Conservation (phyloP, 148 eudicot genomes). For the Drosera capensis region DNA sequence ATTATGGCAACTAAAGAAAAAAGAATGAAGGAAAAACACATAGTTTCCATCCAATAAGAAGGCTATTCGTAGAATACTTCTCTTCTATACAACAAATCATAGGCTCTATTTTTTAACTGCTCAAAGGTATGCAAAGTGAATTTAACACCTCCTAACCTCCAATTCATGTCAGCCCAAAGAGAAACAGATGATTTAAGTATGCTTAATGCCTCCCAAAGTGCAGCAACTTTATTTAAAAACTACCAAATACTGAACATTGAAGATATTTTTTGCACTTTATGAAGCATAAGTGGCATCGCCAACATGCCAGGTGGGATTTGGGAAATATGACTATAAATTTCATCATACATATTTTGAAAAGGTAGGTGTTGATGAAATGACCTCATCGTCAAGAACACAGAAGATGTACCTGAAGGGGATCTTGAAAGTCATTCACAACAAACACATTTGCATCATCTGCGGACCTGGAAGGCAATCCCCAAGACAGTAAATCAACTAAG, state of each 20-base stretch:
- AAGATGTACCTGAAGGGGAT: constrained; percentile 19
- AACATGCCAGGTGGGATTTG: neutral
- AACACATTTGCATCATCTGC: constrained; percentile 79
- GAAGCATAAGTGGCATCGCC: neutral
- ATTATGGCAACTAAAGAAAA: neutral
- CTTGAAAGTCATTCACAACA: constrained; percentile 72
- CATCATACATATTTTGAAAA: neutral
- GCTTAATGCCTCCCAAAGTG: too few relatives aligned
- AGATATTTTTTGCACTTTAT: neutral
- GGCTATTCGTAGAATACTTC: too few relatives aligned
- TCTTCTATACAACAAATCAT: too few relatives aligned
- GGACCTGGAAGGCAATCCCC: constrained; percentile 37
- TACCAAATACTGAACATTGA: too few relatives aligned
- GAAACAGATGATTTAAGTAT: too few relatives aligned
- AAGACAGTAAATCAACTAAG: neutral
- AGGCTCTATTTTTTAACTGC: too few relatives aligned
- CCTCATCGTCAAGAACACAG: neutral
- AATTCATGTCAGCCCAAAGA: too few relatives aligned
- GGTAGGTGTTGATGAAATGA: neutral
- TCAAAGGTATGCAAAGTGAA: too few relatives aligned
- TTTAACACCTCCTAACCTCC: too few relatives aligned
- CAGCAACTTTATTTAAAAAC: too few relatives aligned
- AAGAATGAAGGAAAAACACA: neutral
- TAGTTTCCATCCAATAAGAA: too few relatives aligned
- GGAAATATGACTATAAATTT: neutral